Conservation (phyloP, 2,329 filamentous ascomycete species). For the Monosporascus sp. region DNA sequence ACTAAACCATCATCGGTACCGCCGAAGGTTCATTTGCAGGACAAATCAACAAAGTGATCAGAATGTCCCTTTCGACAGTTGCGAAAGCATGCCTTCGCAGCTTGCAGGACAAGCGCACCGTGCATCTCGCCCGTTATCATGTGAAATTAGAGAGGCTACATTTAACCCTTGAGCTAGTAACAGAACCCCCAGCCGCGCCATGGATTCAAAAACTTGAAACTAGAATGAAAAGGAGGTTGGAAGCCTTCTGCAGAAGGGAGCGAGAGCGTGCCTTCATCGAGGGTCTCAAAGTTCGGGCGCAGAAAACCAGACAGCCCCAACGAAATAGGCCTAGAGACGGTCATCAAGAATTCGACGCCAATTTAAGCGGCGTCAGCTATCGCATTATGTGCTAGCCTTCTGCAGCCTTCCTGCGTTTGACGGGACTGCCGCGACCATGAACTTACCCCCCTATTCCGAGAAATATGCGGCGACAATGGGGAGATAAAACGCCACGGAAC, state of each 20-base stretch:
- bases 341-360: neutral
- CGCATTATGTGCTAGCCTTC: neutral
- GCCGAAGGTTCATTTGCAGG: too few species aligned
- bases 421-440: neutral
- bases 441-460: neutral
- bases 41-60: neutral
- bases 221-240: neutral
- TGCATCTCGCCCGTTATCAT: neutral
- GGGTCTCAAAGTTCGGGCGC: neutral
- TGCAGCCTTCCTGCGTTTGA: neutral
- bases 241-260: neutral
- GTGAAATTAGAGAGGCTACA: neutral
- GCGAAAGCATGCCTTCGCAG: neutral
- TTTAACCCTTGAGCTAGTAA: neutral
- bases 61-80: neutral
- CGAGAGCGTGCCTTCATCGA: neutral
- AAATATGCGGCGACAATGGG: neutral
- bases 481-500: neutral
- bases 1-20: too few species aligned
- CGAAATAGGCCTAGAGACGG: neutral
- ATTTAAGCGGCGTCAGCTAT: neutral
- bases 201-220: neutral
- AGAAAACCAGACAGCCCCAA: neutral
- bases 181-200: neutral
- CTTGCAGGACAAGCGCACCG: neutral